phyloP scores from a whole-genome alignment of 1,139 yeast genomes.

The Pichia sp. region DNA sequence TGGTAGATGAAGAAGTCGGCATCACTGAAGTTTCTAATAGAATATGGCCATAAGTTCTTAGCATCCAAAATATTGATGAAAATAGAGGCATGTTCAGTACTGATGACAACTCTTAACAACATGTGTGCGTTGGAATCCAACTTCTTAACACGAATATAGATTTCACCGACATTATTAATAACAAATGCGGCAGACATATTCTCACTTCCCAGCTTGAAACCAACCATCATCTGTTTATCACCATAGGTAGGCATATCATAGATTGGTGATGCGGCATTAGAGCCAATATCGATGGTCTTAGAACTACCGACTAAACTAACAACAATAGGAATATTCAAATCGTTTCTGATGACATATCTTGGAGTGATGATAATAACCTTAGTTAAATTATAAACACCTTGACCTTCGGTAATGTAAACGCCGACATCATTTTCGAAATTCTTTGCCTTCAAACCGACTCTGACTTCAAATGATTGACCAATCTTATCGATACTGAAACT shows the following conservation, averaged over 20 bases:
- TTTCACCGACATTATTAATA: conserved; percentile 80
- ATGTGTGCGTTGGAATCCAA: conserved; percentile 52
- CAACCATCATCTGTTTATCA: conserved; percentile 54
- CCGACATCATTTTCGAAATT: conserved; percentile 78
- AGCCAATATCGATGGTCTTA: conserved; percentile 41
- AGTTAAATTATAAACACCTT: conserved; percentile 75
- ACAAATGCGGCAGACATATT: conserved; percentile 90
- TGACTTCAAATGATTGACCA: conserved; percentile 75
- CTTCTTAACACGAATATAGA: conserved; percentile 67
- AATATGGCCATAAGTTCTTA: conserved; percentile 84
- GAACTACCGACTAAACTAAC: conserved; percentile 71
- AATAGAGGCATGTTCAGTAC: conserved; percentile 77
- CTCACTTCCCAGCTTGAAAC: conserved; percentile 57
- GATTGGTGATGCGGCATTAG: conserved; percentile 58
- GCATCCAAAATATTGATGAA: conserved; percentile 77
- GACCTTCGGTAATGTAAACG: conserved; percentile 76
- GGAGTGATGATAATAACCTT: conserved; percentile 84
- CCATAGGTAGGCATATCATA: conserved; percentile 54
- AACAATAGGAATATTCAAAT: conserved; percentile 53
- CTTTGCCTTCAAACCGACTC: conserved; percentile 54
- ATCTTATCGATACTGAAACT: conserved; percentile 87
- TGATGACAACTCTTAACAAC: conserved; percentile 67
- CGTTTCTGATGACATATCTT: conserved; percentile 71
- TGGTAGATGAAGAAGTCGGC: conserved; percentile 84
- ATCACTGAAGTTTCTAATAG: conserved; percentile 86